Conservation (phyloP, 176 grass and related monocot species). For the Avena insularis region DNA sequence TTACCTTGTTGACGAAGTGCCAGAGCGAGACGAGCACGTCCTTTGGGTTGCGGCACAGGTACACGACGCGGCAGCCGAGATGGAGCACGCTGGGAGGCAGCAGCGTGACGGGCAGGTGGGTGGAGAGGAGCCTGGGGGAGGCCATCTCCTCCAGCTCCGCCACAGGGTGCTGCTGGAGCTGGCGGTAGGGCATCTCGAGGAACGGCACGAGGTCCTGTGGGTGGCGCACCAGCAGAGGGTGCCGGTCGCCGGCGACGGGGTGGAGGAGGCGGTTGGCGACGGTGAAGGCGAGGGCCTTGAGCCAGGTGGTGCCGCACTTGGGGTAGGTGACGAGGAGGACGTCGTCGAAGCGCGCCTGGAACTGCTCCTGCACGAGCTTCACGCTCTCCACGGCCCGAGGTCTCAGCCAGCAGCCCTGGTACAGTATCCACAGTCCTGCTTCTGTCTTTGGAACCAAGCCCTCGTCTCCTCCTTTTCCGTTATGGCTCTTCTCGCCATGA, state of each 20-base stretch:
- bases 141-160: neutral
- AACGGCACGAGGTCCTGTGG: constrained; percentile 20
- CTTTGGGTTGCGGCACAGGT: constrained; percentile 31
- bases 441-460: neutral
- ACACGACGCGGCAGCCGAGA: neutral
- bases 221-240: neutral
- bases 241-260: neutral
- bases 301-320: constrained; percentile 35
- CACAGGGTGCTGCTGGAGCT: neutral
- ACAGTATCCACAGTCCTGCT: neutral
- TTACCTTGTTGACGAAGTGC: neutral
- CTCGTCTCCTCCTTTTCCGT: neutral
- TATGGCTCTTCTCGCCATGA: neutral
- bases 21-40: constrained; percentile 5
- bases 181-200: neutral
- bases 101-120: neutral
- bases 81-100: neutral
- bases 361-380: constrained; percentile 16
- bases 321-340: constrained; percentile 40
- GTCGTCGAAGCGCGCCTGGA: constrained; percentile 10
- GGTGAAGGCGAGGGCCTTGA: constrained; percentile 39
- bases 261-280: neutral
- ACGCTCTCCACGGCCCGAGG: neutral
- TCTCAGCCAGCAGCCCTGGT: constrained; percentile 30
- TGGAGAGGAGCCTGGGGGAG: neutral